These are phyloP conservation scores for Melastoma candidum DNA, from an alignment of 441 rosid species.

Conservation along the genomic window DNA sequence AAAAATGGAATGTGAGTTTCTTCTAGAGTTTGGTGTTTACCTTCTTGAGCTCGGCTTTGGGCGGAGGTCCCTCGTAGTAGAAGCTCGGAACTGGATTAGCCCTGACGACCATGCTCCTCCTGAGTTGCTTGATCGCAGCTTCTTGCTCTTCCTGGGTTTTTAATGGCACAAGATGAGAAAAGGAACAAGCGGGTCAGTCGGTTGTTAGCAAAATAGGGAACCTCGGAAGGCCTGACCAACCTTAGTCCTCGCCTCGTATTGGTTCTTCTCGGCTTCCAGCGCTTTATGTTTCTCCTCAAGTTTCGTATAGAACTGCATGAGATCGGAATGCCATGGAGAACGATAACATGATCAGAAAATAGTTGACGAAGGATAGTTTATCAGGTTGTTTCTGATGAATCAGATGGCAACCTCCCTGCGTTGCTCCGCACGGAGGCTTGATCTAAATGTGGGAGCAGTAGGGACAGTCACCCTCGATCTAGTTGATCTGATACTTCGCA, in stretches of 20 bases:
- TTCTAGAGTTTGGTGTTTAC: background rate
- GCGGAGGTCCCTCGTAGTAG: conserved; percentile 6
- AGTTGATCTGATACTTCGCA: background rate
- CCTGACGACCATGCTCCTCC: conserved; percentile 9
- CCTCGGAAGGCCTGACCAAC: background rate
- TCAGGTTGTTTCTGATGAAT: too few relatives aligned
- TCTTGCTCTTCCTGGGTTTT: conserved; percentile 7
- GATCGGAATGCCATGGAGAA: background rate
- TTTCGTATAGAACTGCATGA: conserved; percentile 3
- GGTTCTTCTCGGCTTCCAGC: conserved; percentile 6
- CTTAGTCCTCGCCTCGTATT: conserved; percentile 3
- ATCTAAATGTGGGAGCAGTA: conserved; percentile 7
- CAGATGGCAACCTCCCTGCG: conserved; percentile 4
- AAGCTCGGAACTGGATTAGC: conserved; percentile 13
- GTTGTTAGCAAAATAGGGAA: background rate
- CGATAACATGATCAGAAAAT: background rate
- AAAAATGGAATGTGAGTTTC: too few relatives aligned
- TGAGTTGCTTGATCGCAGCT: conserved; percentile 8
- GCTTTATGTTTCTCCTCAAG: conserved; percentile 10
- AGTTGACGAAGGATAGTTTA: too few relatives aligned
- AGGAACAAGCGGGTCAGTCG: too few relatives aligned
- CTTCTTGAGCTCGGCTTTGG: conserved; percentile 5
- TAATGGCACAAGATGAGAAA: background rate
- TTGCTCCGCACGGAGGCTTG: conserved; percentile 7
- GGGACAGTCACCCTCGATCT: background rate